Evolutionary conservation across 805 yeast species (phyloP).

Genomic region (Nakazawaea anatomiae): DNA sequence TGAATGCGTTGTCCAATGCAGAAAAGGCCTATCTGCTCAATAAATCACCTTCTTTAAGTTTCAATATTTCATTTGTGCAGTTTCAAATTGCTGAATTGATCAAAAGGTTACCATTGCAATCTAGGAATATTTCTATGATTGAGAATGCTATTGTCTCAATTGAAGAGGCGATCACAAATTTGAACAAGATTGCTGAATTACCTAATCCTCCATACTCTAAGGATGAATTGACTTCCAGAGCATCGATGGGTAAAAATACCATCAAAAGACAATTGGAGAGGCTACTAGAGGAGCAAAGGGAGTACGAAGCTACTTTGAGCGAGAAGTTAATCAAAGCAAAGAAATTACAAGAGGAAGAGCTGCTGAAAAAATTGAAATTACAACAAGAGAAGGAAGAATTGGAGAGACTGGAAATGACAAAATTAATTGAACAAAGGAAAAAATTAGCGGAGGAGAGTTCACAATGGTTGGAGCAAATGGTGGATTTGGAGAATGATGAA

Average conservation of each 20-base stretch:
- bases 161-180: constrained; percentile 50
- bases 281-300: constrained; percentile 65
- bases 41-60: constrained; percentile 45
- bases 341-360: constrained; percentile 55
- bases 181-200: constrained; percentile 55
- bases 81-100: constrained; percentile 84
- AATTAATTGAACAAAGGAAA: constrained; percentile 46
- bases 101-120: constrained; percentile 51
- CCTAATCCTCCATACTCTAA: constrained; percentile 71
- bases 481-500: constrained; percentile 28
- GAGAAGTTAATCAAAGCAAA: constrained; percentile 70
- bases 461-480: constrained; percentile 42
- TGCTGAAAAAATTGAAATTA: constrained; percentile 25
- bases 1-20: constrained; percentile 58
- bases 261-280: constrained; percentile 66
- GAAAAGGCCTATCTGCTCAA: constrained; percentile 44
- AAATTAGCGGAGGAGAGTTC: constrained; percentile 50
- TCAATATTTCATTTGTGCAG: constrained; percentile 78
- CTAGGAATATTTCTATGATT: constrained; percentile 60
- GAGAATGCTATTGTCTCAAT: constrained; percentile 50
- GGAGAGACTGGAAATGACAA: constrained; percentile 44
- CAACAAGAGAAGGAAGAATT: constrained; percentile 39
- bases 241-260: constrained; percentile 77
- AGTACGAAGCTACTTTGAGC: constrained; percentile 51
- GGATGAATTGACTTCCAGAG: constrained; percentile 77